Evolutionary conservation across 192 early-diverging fungal species (phyloP).

Genomic region (Podochytrium sp.): DNA sequence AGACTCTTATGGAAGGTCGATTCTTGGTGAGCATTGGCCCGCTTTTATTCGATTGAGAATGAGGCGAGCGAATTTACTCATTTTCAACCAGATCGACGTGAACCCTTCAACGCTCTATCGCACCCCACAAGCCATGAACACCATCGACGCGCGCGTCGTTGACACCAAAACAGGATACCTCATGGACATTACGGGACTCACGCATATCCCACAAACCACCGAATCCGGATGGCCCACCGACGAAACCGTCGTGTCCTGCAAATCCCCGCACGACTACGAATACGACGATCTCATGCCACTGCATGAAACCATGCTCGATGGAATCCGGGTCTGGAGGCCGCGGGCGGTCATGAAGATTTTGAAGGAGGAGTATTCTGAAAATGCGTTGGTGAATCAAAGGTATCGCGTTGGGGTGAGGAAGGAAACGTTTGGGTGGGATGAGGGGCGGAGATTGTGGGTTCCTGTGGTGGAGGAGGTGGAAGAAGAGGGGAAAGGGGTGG

Average conservation of each 20-base stretch:
- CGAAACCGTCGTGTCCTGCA: not conserved
- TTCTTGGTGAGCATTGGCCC: slow-evolving; percentile 4
- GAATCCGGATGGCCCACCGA: not conserved
- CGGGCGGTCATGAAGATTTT: not conserved
- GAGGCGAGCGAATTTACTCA: too few relatives aligned
- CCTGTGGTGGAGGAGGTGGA: not conserved
- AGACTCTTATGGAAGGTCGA: slow-evolving; percentile 6
- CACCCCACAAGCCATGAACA: slow-evolving; percentile 23
- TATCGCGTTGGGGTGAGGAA: not conserved
- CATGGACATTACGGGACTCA: slow-evolving; percentile 44
- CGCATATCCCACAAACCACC: not conserved
- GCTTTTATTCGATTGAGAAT: too few relatives aligned
- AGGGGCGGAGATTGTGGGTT: not conserved
- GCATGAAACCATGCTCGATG: slow-evolving; percentile 12
- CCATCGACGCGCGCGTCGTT: slow-evolving; percentile 47
- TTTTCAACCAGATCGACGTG: slow-evolving; percentile 38
- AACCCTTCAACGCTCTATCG: slow-evolving; percentile 24
- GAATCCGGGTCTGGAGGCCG: slow-evolving; percentile 16
- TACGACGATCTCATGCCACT: slow-evolving; percentile 16
- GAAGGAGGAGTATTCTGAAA: not conserved
- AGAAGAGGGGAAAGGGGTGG: not conserved
- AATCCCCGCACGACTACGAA: not conserved
- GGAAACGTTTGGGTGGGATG: not conserved
- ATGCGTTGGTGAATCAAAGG: not conserved
- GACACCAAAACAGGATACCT: slow-evolving; percentile 38